Evolutionary conservation across 257 asterid species (phyloP), one percentile per base, ranked within the genome.

Genomic region (Penstemon eatonii): DNA sequence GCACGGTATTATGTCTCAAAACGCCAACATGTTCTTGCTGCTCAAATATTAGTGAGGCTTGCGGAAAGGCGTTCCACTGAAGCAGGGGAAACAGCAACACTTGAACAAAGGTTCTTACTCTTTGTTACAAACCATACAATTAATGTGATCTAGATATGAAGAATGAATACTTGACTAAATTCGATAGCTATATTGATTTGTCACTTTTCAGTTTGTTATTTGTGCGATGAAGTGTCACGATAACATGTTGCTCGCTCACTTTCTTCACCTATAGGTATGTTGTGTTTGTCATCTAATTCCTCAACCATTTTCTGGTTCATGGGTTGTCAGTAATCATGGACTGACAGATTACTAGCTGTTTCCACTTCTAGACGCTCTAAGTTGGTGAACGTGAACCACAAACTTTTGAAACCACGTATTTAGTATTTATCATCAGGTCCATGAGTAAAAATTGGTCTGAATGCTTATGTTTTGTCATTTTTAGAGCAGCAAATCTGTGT

Each of bases 11-110:
- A 94, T 67, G 96, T 94, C 73, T 69, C 76, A 77, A 94, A 94
- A 80, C 87, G 91, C 61, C 99, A 94, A 83, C 99, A 89, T 71
- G 73, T 87, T 75, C 95, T 84, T 81, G 96, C 99, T 66, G 97
- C 99, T 75, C 95, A 89, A 73, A 86, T 94, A 76, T 80, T 94
- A 86, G 81, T 94, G 54, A 84, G 96, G 79, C 83, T 94, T 63
- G 96, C 97, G 7, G 99, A 94, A 86, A 86, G 92, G 72, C 97
- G 90, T 51, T 78, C 95, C 55, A 75, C 79, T 58, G 93, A 84
- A 72, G 85, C 78, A 69, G 97, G 91, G 69, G 85, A 82, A 66
- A 75, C 86, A 43, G 92, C 91, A 71, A 84, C 96, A 56, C 89
- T 94, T 70, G 96, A 91, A 68, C 96, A 94, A 83, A 91, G 99